phyloP scores from a whole-genome alignment of 441 rosid species.

The Pelargonium fulgidum region DNA sequence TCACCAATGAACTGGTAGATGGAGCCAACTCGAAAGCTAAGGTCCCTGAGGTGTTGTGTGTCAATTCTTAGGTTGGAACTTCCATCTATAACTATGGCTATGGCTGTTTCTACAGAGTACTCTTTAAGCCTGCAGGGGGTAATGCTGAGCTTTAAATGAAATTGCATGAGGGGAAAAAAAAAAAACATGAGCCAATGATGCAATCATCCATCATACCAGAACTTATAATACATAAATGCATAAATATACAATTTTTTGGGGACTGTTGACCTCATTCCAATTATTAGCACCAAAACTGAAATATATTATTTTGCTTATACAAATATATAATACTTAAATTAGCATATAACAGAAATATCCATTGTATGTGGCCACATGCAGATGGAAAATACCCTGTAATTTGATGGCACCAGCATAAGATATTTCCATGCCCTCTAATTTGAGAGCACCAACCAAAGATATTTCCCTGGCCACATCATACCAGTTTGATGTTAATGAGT shows the following conservation, averaged over 20 bases:
- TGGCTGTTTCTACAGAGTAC: conserved; percentile 47
- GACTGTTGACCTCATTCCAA: neutral
- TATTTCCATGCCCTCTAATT: no score
- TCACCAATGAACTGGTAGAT: conserved; percentile 69
- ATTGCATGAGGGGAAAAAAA: neutral
- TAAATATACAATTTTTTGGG: no score
- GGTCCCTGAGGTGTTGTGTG: conserved; percentile 62
- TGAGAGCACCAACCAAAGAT: no score
- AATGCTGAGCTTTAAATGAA: conserved; percentile 4
- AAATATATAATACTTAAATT: neutral
- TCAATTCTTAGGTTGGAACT: conserved; percentile 43
- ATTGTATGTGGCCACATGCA: conserved; percentile 3
- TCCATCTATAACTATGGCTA: conserved; percentile 54
- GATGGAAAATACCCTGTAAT: no score
- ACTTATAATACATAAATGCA: neutral
- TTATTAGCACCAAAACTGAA: neutral
- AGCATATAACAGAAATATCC: no score
- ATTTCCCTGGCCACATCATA: no score
- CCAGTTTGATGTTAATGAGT: no score
- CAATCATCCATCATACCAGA: conserved; percentile 3
- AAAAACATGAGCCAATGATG: neutral
- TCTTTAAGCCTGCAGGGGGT: conserved; percentile 45
- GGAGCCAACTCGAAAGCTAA: conserved; percentile 59
- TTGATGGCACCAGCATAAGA: no score
- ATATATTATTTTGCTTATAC: neutral